Percentiles rank a stretch among this genome's conserved stretches.
Conservation (phyloP, 2,329 filamentous ascomycete species). For the Emericellopsis cladophorae region DNA sequence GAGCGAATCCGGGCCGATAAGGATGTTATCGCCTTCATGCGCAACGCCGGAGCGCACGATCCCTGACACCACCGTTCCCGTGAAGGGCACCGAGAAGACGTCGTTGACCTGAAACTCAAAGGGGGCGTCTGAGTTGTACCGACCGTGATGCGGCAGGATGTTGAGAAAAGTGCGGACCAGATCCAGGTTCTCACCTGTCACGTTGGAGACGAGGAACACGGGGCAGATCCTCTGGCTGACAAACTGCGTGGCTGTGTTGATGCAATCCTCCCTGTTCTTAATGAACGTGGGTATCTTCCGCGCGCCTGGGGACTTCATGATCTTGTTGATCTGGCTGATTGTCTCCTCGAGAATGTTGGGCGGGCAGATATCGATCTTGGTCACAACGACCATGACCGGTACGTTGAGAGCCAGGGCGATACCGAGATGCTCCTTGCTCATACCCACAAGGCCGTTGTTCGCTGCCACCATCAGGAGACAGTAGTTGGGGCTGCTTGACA, state of each 20-base stretch:
- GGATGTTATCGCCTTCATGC: slow-evolving; percentile 78
- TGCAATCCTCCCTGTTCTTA: slow-evolving; percentile 78
- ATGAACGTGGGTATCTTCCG: slow-evolving; percentile 95
- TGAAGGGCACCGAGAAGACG: slow-evolving; percentile 94
- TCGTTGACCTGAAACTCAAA: slow-evolving; percentile 97
- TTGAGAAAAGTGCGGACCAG: slow-evolving; percentile 89
- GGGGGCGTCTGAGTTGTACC: slow-evolving; percentile 76
- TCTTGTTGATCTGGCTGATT: slow-evolving; percentile 79
- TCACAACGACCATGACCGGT: slow-evolving; percentile 93
- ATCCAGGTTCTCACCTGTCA: slow-evolving; percentile 83
- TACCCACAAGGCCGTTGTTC: slow-evolving; percentile 92
- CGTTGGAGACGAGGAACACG: slow-evolving; percentile 96
- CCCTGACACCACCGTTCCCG: slow-evolving; percentile 89
- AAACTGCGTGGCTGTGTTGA: slow-evolving; percentile 93
- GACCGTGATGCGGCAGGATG: slow-evolving; percentile 85
- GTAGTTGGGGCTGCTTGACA: slow-evolving; percentile 94
- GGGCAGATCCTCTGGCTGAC: slow-evolving; percentile 92
- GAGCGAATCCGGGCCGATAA: slow-evolving; percentile 81
- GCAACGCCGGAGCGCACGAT: slow-evolving; percentile 82
- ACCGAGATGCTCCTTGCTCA: slow-evolving; percentile 96
- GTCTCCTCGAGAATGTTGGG: slow-evolving; percentile 92
- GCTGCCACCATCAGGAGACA: slow-evolving; percentile 97
- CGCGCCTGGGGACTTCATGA: slow-evolving; percentile 86
- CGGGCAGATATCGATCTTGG: slow-evolving; percentile 97
- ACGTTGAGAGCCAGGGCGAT: slow-evolving; percentile 92